Conservation (phyloP, 352 stramenopile species). For the Phytophthora nicotianae region DNA sequence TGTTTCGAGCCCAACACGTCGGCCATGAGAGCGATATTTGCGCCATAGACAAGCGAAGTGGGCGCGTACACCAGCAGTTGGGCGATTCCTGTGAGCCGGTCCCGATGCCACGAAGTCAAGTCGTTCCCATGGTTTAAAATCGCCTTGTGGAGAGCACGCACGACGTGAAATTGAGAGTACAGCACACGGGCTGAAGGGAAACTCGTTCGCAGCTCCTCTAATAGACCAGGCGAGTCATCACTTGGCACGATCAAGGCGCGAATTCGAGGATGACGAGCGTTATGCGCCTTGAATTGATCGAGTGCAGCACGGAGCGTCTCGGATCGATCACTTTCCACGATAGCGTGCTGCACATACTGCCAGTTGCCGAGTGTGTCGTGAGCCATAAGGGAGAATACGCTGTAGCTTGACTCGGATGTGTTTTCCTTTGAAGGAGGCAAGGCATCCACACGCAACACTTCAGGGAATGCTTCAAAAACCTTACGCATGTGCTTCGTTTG, state of each 20-base stretch:
- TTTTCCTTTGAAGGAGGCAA: constrained; percentile 3
- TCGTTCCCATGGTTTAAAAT: constrained; percentile 32
- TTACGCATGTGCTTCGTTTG: constrained; percentile 47
- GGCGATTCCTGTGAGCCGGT: constrained; percentile 38
- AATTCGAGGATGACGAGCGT: constrained; percentile 28
- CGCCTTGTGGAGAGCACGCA: constrained; percentile 36
- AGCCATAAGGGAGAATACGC: constrained; percentile 37
- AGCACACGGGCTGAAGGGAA: constrained; percentile 36
- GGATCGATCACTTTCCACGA: constrained; percentile 39
- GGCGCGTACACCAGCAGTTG: constrained; percentile 42
- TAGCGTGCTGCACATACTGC: constrained; percentile 46
- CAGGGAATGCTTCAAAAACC: constrained; percentile 38
- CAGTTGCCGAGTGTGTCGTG: constrained; percentile 42
- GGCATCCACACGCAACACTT: constrained; percentile 38
- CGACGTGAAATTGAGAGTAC: constrained; percentile 45
- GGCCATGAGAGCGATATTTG: constrained; percentile 33
- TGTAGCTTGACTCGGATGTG: constrained; percentile 26
- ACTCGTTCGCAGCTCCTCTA: constrained; percentile 20
- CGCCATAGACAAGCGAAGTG: constrained; percentile 28
- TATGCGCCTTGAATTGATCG: constrained; percentile 39
- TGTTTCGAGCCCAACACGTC: constrained; percentile 35
- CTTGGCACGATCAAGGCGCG: constrained; percentile 32
- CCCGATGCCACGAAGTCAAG: constrained; percentile 41
- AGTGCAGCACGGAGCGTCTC: constrained; percentile 35
- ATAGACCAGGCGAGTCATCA: constrained; percentile 11